A percentile compares a stretch with the other conserved stretches of the same genome.
Evolutionary conservation across 139 green algal species (phyloP).

Genomic region (Edaphochlamys debaryana): DNA sequence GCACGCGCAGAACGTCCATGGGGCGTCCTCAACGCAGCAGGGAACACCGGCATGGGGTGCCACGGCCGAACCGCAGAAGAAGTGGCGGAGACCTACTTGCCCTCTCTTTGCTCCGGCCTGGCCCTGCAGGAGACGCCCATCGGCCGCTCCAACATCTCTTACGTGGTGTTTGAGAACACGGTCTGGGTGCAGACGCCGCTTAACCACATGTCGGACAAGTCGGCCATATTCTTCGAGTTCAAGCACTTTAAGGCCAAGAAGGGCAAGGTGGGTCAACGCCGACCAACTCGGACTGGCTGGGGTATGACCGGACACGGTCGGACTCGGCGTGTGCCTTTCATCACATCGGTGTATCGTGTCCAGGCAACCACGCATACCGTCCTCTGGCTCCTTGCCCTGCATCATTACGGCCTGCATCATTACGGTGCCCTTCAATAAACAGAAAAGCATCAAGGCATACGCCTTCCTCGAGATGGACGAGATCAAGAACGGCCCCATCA

Average conservation of each 20-base stretch:
- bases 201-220: constrained; percentile 45
- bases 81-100: too few species aligned
- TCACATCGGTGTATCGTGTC: neutral
- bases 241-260: constrained; percentile 80
- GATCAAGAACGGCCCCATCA: constrained; percentile 50
- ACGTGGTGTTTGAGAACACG: constrained; percentile 66
- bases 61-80: too few species aligned
- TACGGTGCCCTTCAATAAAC: too few species aligned
- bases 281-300: neutral
- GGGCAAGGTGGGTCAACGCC: constrained; percentile 78
- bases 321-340: neutral
- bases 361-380: too few species aligned
- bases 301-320: too few species aligned
- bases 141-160: constrained; percentile 38
- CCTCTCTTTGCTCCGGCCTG: too few species aligned
- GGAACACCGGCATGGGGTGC: too few species aligned
- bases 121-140: constrained; percentile 56
- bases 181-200: constrained; percentile 72
- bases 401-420: too few species aligned
- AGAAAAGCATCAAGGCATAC: constrained; percentile 67
- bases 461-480: constrained; percentile 74
- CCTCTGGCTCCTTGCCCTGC: too few species aligned
- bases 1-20: too few species aligned
- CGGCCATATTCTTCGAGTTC: constrained; percentile 82
- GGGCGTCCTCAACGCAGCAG: too few species aligned